Evolutionary conservation across 2,329 filamentous ascomycete species (phyloP).

Genomic region (Dactylellina haptotyla): DNA sequence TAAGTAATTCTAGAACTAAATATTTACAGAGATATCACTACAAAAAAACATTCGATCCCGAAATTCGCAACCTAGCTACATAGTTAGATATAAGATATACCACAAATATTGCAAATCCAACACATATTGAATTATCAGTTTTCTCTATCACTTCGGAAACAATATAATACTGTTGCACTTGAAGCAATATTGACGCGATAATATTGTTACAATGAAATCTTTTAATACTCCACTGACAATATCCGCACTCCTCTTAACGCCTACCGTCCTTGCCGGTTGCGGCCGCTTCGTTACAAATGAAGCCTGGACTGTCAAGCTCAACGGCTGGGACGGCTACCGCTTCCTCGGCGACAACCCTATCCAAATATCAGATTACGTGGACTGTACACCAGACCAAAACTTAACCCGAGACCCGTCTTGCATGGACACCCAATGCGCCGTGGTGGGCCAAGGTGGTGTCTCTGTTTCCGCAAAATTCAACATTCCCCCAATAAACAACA

Average conservation of each 20-base stretch:
- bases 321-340: neutral
- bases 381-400: neutral
- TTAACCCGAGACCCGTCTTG: neutral
- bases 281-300: slow-evolving; percentile 11
- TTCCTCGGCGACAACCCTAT: slow-evolving; percentile 2
- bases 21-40: too few species aligned
- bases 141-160: too few species aligned
- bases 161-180: too few species aligned
- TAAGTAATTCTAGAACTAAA: too few species aligned
- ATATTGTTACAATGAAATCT: neutral
- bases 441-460: neutral
- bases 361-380: slow-evolving; percentile 2
- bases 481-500: slow-evolving; percentile 2
- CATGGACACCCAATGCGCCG: neutral
- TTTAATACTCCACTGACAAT: neutral
- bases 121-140: too few species aligned
- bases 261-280: slow-evolving; percentile 6
- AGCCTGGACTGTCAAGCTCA: neutral
- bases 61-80: too few species aligned
- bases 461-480: slow-evolving; percentile 4
- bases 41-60: too few species aligned
- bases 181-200: neutral
- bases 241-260: neutral
- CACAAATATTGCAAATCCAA: too few species aligned
- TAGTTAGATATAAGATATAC: too few species aligned